Base-by-base conservation (phyloP, 139 green algal species). In the Edaphochlamys debaryana region DNA sequence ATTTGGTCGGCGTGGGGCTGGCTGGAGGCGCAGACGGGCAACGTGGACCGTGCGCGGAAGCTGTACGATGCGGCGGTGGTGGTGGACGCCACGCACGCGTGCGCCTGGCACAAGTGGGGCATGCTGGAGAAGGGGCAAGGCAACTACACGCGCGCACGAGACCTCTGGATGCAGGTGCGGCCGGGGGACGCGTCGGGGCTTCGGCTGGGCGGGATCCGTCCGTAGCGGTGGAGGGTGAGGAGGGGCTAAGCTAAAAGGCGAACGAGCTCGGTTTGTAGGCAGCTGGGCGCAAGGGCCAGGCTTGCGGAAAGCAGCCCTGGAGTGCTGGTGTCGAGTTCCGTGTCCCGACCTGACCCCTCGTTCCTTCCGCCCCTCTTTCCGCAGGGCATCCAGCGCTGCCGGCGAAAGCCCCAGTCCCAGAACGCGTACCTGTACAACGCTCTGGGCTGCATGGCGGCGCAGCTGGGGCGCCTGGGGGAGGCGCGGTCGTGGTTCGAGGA, bases 31-130 rank as follows among this genome's bases (percentile, higher is more conserved):
- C 79, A 87, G 40, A 79, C 77, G 23, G 93, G 91, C 41, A 96
- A 98, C 67, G 42, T 94, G 1, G 48, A 69, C 5, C 73, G 90
- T 27, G 97, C 96, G 4, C 92, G 97, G 42, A 95, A 96, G 91
- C 91, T 98, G 67, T 99, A 94, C 84, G 95, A 99, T 80, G 97
- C 96, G 0, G 97, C 97, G 0, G 90, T 95, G 17, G 94, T 96
- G 54, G 96, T 97, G 45, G 90, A 97, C 82, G 76, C 86, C 30
- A 83, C 76, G 68, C 97, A 99, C 79, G 95, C 94, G 32, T 95
- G 96, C 11, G 95, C 96, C 0, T 99, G 95, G 94, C 97, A 99
- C 88, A 96, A 95, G 64, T 99, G 97, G 97, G 97, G 96, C 19
- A 91, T 97, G 86, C 91, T 99, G 81, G 97, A 99, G 90, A 95